These are phyloP conservation scores for Alnus glutinosa DNA, from an alignment of 306 rosid genomes.

Conservation along the genomic window DNA sequence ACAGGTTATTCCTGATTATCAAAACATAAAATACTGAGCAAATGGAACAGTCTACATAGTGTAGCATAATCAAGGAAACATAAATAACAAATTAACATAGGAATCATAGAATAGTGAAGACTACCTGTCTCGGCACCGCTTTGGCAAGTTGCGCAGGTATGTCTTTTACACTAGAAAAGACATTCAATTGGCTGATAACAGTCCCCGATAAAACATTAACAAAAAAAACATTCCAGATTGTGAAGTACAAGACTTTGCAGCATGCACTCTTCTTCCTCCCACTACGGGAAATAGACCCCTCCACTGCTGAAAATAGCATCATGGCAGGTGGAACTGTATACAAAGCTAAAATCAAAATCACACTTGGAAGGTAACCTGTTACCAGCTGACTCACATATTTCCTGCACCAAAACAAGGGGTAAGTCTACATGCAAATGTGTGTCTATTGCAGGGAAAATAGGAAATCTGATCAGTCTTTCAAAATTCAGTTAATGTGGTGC, in stretches of 20 bases:
- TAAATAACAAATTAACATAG: conserved; percentile 2
- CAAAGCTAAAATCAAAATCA: conserved; percentile 65
- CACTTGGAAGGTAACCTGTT: conserved; percentile 96
- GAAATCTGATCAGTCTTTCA: neutral
- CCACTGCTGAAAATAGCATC: conserved; percentile 76
- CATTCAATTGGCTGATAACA: conserved; percentile 53
- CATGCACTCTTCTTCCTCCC: conserved; percentile 87
- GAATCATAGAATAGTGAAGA: conserved; percentile 4
- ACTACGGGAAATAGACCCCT: conserved; percentile 89
- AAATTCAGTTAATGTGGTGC: neutral
- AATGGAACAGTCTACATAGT: neutral
- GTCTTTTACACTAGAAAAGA: conserved; percentile 70
- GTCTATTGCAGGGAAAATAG: neutral
- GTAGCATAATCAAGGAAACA: neutral
- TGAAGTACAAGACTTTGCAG: conserved; percentile 78
- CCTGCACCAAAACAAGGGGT: conserved; percentile 44
- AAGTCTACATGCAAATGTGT: conserved; percentile 17
- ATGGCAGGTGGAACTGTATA: conserved; percentile 72
- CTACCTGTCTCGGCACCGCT: conserved; percentile 91
- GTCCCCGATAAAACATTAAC: conserved; percentile 86
- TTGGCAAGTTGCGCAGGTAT: conserved; percentile 78
- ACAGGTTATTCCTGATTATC: neutral
- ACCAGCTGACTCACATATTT: conserved; percentile 60
- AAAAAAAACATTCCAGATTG: conserved; percentile 95
- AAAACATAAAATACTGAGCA: neutral